Percentiles rank a stretch among this genome's conserved stretches.
Evolutionary conservation across 1,139 yeast genomes (phyloP).

Genomic region (Magnusiomyces tetraspermus): DNA sequence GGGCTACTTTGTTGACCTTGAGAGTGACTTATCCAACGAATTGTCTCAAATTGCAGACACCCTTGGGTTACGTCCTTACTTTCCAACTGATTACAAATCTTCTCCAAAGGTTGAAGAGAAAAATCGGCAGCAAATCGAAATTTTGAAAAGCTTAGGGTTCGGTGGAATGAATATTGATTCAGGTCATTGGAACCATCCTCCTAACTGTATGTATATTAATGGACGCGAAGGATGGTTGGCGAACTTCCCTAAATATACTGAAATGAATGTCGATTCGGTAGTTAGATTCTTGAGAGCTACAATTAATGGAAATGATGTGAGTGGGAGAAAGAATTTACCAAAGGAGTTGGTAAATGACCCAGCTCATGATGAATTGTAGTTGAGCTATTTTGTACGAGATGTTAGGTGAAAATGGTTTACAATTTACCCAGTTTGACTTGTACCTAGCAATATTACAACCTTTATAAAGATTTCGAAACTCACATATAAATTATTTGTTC

Average conservation of each 20-base stretch:
- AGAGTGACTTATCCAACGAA: neutral
- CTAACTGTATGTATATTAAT: neutral
- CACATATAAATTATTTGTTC: too few relatives aligned
- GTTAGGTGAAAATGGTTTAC: too few relatives aligned
- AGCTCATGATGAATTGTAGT: too few relatives aligned
- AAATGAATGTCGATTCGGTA: neutral
- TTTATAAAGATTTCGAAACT: too few relatives aligned
- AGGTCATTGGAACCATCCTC: conserved; percentile 3
- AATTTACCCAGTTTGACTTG: too few relatives aligned
- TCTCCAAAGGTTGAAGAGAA: neutral
- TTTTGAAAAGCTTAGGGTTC: neutral
- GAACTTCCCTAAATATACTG: conserved; percentile 2
- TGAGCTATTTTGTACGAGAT: too few relatives aligned
- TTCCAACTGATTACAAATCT: neutral
- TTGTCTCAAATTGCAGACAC: neutral
- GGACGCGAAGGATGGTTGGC: neutral
- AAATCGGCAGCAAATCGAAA: neutral
- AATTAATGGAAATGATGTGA: neutral
- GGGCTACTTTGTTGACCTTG: neutral
- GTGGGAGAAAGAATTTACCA: neutral
- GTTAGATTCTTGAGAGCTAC: neutral
- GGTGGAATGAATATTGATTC: neutral
- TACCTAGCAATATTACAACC: too few relatives aligned
- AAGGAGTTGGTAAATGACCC: neutral
- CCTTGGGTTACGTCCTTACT: neutral